These are phyloP conservation scores for Sanghuangporus baumii DNA, from an alignment of 1,284 basidiomycete genomes.

Conservation along the genomic window DNA sequence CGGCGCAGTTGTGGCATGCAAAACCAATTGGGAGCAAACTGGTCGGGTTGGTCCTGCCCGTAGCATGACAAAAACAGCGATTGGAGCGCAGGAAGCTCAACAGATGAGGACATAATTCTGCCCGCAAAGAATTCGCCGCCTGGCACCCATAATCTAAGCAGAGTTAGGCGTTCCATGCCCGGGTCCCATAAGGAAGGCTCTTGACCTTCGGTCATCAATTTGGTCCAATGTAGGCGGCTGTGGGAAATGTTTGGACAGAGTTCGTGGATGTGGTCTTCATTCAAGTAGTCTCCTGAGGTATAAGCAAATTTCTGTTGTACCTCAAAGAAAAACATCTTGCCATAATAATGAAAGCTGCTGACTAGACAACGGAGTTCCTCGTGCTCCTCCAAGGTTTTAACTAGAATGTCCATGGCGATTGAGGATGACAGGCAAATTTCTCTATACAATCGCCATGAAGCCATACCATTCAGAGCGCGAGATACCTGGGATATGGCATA, in stretches of 20 bases:
- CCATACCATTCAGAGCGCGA: neutral
- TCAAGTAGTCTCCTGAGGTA: neutral
- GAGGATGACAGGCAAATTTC: neutral
- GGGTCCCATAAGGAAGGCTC: too few relatives aligned
- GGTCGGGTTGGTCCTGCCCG: neutral
- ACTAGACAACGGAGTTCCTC: neutral
- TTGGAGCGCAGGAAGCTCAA: neutral
- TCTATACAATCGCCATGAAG: neutral
- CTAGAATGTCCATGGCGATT: neutral
- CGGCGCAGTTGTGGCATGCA: slow-evolving; percentile 3
- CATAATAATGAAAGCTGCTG: neutral
- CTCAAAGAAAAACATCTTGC: neutral
- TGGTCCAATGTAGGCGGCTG: neutral
- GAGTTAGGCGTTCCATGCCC: neutral
- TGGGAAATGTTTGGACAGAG: neutral
- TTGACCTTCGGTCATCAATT: neutral
- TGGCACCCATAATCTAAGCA: neutral
- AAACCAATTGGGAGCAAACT: neutral
- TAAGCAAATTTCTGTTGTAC: neutral
- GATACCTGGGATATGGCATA: neutral
- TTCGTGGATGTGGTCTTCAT: neutral
- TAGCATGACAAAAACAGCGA: neutral
- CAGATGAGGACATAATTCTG: neutral
- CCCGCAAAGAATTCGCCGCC: neutral
- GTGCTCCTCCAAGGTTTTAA: neutral